Evolutionary conservation across 129 eudicot genomes (phyloP), one percentile per base, ranked within the genome.

Genomic region (Calendula officinalis): DNA sequence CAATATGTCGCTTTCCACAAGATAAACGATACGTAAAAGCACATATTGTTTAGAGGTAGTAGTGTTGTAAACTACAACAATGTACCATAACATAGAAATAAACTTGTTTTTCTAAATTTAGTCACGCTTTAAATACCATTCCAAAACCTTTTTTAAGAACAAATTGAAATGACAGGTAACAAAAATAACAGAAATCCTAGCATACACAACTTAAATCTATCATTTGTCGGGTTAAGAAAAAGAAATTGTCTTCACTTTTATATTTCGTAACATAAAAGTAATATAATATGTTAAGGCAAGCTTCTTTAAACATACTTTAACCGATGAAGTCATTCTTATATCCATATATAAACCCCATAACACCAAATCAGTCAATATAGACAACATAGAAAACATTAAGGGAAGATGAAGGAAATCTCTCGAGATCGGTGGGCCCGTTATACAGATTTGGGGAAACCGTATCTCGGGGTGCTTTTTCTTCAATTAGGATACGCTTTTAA

Each of bases 401-500:
- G 48, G 39, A 15, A 47, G 67, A 65, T 71, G 59, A 44, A 30
- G 49, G 38, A 54, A n/a, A 72, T 77, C 54, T 40, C 72, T 7
- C 62, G 32, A 34, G 71, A 54, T 63, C 69, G 71, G 13, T 78
- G 47, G 55, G 56, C 67, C 33, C 69, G 62, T 39, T 10, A 17
- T 30, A 44, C 12, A 4, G 72, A 70, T 56, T 59, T 10, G 16
- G 72, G 68, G 60, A 90, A 83, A 64, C 86, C 84, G 7, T 90
- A 76, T 46, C 36, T 83, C 45, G 86, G 75, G 8, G 89, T 90
- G 33, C 56, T 83, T 3, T 77, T 86, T 56, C 60, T 90, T 36
- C 95, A 83, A 63, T 62, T 90, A 54, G 97, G 95, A 27, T 64
- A 60, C 10, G 97, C 97, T 13, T 84, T 85, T 39, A 78, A 78